Percentiles rank a stretch among this genome's conserved stretches.
Conservation (phyloP, 2,329 filamentous ascomycete genomes). For the Cadophora malorum region DNA sequence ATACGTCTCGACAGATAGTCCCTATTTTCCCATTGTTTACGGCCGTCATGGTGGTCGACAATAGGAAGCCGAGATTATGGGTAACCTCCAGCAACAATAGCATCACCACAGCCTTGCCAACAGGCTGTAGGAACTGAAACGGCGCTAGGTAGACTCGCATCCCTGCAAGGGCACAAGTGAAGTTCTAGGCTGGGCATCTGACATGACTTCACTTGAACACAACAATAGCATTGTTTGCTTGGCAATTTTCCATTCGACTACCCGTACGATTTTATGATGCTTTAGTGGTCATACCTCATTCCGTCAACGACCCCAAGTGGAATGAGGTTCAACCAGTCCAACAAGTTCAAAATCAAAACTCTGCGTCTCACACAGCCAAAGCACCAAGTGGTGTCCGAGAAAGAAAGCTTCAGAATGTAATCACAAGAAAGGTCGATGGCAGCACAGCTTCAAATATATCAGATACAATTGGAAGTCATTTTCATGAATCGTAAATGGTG, state of each 20-base stretch:
- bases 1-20: neutral
- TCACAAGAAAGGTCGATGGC: neutral
- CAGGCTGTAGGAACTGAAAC: neutral
- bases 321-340: neutral
- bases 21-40: neutral
- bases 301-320: neutral
- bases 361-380: too few species aligned
- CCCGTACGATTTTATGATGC: neutral
- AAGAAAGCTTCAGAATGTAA: neutral
- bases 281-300: neutral
- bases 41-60: neutral
- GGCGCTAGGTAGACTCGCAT: neutral
- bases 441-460: too few species aligned
- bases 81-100: neutral
- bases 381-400: too few species aligned
- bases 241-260: neutral
- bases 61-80: neutral
- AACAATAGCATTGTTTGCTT: neutral
- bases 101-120: conserved; percentile 12
- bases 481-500: too few species aligned
- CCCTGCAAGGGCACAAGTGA: neutral
- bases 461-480: too few species aligned
- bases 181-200: neutral
- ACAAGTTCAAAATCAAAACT: neutral
- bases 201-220: neutral